Percentiles rank a stretch among this genome's conserved stretches.
phyloP scores from a whole-genome alignment of 176 grass and related monocot species.

The Oryza rufipogon region DNA sequence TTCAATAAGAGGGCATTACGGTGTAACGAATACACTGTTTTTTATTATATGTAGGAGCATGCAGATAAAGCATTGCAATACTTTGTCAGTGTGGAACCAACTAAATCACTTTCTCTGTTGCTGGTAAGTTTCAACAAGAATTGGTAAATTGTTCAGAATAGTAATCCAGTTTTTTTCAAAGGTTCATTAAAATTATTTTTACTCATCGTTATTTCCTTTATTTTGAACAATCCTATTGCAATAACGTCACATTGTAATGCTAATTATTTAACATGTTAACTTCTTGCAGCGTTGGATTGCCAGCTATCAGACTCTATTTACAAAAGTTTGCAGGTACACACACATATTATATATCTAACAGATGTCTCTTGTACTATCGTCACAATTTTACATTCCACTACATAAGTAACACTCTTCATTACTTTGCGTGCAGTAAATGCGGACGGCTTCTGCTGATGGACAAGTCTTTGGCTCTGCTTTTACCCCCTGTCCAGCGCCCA shows the following conservation, averaged over 20 bases:
- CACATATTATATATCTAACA: slow-evolving; percentile 16
- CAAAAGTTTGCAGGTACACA: slow-evolving; percentile 81
- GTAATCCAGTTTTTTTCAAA: slow-evolving; percentile 16
- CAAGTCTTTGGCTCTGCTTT: slow-evolving; percentile 81
- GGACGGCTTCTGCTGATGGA: slow-evolving; percentile 70
- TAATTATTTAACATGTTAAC: slow-evolving; percentile 33
- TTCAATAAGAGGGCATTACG: slow-evolving; percentile 8
- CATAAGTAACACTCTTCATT: slow-evolving; percentile 37
- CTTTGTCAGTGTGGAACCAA: slow-evolving; percentile 74
- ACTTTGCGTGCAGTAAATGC: slow-evolving; percentile 77
- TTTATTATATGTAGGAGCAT: slow-evolving; percentile 74
- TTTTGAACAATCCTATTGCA: slow-evolving; percentile 11
- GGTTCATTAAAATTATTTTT: background rate
- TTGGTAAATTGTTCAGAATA: background rate
- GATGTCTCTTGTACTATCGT: background rate
- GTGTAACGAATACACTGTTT: slow-evolving; percentile 28
- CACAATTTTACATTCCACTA: slow-evolving; percentile 33
- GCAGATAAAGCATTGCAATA: slow-evolving; percentile 89
- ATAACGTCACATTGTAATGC: slow-evolving; percentile 15
- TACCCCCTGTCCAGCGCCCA: slow-evolving; percentile 77
- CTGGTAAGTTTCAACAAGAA: slow-evolving; percentile 57
- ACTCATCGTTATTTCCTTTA: background rate
- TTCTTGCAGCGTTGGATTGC: slow-evolving; percentile 79
- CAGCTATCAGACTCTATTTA: slow-evolving; percentile 79
- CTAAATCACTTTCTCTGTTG: slow-evolving; percentile 68